A percentile compares a stretch with the other conserved stretches of the same genome.
These are phyloP conservation scores for Calcarisporium arbuscula DNA, from an alignment of 2,329 filamentous ascomycete species.

Conservation along the genomic window DNA sequence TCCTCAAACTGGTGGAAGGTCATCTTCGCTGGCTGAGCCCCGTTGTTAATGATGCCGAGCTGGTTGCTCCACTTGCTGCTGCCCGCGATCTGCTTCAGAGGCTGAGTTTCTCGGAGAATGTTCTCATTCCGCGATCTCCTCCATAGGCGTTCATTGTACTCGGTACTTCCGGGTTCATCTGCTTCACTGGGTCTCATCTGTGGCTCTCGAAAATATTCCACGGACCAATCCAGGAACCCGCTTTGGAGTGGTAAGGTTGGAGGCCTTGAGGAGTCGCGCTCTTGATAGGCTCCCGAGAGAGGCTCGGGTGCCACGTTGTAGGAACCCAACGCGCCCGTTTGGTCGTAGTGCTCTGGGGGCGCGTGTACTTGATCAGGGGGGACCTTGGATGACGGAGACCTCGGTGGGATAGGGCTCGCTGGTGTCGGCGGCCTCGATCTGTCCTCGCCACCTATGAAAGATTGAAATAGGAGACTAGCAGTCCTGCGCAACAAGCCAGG, in stretches of 20 bases:
- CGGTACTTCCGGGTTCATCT: slow-evolving; percentile 90
- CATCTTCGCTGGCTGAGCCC: slow-evolving; percentile 84
- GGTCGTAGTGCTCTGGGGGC: slow-evolving; percentile 71
- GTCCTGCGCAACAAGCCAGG: slow-evolving; percentile 57
- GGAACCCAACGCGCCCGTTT: slow-evolving; percentile 55
- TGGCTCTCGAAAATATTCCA: slow-evolving; percentile 94
- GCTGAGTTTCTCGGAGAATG: slow-evolving; percentile 88
- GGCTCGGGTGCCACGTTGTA: slow-evolving; percentile 75
- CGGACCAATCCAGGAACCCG: slow-evolving; percentile 89
- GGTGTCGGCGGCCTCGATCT: slow-evolving; percentile 28
- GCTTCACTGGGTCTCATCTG: slow-evolving; percentile 97
- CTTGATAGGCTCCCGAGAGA: slow-evolving; percentile 67
- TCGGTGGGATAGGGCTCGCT: slow-evolving; percentile 18
- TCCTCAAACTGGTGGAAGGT: slow-evolving; percentile 98
- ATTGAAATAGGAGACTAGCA: slow-evolving; percentile 56
- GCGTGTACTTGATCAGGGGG: slow-evolving; percentile 36
- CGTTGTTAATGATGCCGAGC: slow-evolving; percentile 78
- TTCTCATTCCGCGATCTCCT: slow-evolving; percentile 85
- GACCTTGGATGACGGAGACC: slow-evolving; percentile 29
- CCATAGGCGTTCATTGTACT: slow-evolving; percentile 96
- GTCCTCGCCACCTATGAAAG: slow-evolving; percentile 47
- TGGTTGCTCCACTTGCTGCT: slow-evolving; percentile 82
- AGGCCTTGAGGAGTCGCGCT: slow-evolving; percentile 50
- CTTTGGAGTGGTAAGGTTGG: slow-evolving; percentile 72
- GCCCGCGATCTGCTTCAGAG: slow-evolving; percentile 82